These are phyloP conservation scores for Rutidosis leptorrhynchoides DNA, from an alignment of 129 eudicot species.

Conservation along the genomic window DNA sequence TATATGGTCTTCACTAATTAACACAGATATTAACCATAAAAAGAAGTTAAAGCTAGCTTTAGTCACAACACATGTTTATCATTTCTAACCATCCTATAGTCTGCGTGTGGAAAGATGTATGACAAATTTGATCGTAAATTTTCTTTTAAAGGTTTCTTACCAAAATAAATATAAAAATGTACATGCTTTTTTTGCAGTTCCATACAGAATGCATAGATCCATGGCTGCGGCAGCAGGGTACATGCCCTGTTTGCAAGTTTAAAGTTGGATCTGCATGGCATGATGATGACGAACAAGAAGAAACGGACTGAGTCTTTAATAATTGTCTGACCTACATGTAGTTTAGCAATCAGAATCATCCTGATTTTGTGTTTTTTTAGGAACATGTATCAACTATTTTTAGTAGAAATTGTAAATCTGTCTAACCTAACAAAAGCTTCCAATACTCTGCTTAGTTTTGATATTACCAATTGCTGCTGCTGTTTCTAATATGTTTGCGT, in stretches of 20 bases:
- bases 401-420: not conserved
- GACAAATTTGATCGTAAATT: not conserved
- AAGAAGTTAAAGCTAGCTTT: not conserved
- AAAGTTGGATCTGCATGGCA: constrained; percentile 71
- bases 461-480: not conserved
- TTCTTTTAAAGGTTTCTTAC: not conserved
- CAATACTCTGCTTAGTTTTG: not conserved
- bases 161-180: not conserved
- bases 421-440: constrained; percentile 1
- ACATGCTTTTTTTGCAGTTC: constrained; percentile 54
- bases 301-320: constrained; percentile 36
- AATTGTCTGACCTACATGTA: constrained; percentile 20
- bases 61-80: not conserved
- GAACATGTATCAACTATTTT: not conserved
- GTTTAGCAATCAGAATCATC: not conserved
- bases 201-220: constrained; percentile 89
- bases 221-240: constrained; percentile 90
- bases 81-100: not conserved
- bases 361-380: constrained; percentile 1
- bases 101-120: not conserved
- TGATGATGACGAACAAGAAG: constrained; percentile 39
- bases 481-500: not conserved
- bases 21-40: not conserved
- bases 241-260: constrained; percentile 80
- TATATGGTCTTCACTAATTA: not conserved